Percentiles rank a stretch among this genome's conserved stretches.
Evolutionary conservation across 176 grass and related monocot species (phyloP).

Genomic region (Dactylis glomerata): DNA sequence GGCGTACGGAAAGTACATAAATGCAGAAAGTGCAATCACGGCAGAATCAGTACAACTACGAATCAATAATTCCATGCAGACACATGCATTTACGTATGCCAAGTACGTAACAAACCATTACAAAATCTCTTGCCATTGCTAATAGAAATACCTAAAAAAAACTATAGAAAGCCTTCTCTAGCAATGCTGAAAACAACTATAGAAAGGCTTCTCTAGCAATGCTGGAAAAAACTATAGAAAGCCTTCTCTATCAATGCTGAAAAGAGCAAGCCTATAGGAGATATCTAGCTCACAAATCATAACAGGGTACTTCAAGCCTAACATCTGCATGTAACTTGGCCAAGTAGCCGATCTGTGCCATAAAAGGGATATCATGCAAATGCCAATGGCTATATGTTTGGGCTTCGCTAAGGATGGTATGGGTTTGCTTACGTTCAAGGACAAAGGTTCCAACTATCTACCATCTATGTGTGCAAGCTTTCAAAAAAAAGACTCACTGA

Average conservation of each 20-base stretch:
- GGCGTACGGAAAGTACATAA: background rate
- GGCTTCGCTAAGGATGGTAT: background rate
- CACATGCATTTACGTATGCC: conserved; percentile 15
- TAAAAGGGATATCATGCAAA: conserved; percentile 4
- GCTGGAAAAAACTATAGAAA: background rate
- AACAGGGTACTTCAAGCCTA: background rate
- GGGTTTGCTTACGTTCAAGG: background rate
- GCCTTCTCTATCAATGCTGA: background rate
- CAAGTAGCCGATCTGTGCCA: background rate
- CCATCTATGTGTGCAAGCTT: background rate
- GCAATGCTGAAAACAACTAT: background rate
- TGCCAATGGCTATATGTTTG: background rate
- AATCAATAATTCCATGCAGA: conserved; percentile 6
- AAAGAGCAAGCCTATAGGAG: background rate
- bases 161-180: background rate
- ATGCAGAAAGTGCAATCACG: background rate
- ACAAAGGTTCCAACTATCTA: background rate
- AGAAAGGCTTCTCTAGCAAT: background rate
- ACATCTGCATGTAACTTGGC: background rate
- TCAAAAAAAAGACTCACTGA: background rate
- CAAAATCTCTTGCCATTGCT: background rate
- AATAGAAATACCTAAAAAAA: background rate
- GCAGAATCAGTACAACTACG: background rate
- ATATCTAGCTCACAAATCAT: background rate
- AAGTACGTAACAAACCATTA: background rate